Evolutionary conservation across 805 yeast genomes (phyloP).

Genomic region (Kuraishia floccosa): DNA sequence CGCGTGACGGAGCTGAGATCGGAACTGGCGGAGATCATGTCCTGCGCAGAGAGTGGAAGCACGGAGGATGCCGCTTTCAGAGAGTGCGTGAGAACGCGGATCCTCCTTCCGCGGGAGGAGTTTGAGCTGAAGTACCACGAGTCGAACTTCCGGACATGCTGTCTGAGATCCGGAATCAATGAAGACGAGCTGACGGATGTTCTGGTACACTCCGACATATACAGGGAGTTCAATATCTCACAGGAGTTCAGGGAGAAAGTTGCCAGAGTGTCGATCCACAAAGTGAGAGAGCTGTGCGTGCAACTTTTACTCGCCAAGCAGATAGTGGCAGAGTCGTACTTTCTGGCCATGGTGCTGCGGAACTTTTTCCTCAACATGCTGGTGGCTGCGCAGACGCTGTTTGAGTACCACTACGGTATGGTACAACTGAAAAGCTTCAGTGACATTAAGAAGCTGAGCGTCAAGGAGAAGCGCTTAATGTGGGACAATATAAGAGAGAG

Average conservation of each 20-base stretch:
- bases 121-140: not conserved
- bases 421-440: conserved; percentile 13
- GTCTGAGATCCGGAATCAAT: conserved; percentile 1
- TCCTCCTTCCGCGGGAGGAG: not conserved
- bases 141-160: conserved; percentile 4
- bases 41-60: conserved; percentile 2
- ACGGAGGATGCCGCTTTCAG: not conserved
- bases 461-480: conserved; percentile 27
- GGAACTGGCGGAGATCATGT: conserved; percentile 11
- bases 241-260: conserved; percentile 29
- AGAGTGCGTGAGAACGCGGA: not conserved
- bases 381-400: conserved; percentile 43
- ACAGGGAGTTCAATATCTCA: conserved; percentile 36
- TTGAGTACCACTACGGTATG: conserved; percentile 31
- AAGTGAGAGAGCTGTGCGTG: conserved; percentile 27
- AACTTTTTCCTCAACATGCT: conserved; percentile 40
- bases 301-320: not conserved
- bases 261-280: conserved; percentile 37
- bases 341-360: conserved; percentile 24
- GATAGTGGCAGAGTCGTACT: conserved; percentile 9
- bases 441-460: conserved; percentile 20
- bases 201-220: conserved; percentile 29
- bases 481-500: conserved; percentile 42
- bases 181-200: conserved; percentile 20
- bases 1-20: conserved; percentile 8